Percentiles rank a stretch among this genome's conserved stretches.
phyloP scores from a whole-genome alignment of 2,329 filamentous ascomycete species.

The Paraconiothyrium brasiliense region DNA sequence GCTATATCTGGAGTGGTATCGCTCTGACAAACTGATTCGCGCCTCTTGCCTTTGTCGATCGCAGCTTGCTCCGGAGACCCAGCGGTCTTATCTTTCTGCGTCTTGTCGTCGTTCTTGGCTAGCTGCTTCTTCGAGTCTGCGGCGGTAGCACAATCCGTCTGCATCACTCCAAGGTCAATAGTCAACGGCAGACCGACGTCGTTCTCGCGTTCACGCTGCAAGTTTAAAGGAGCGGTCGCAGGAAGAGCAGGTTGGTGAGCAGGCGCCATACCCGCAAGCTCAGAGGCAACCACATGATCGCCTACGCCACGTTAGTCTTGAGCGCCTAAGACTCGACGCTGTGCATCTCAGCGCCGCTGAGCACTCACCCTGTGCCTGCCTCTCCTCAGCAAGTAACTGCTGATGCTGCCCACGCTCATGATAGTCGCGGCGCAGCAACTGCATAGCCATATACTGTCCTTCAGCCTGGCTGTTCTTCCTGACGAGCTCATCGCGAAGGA shows the following conservation, averaged over 20 bases:
- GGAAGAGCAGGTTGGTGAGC: neutral
- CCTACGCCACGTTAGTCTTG: neutral
- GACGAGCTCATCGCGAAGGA: constrained; percentile 17
- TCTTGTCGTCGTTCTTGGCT: neutral
- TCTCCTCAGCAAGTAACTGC: constrained; percentile 21
- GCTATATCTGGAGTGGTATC: too few species aligned
- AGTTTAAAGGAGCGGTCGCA: neutral
- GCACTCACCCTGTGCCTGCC: constrained; percentile 20
- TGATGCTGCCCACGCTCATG: constrained; percentile 11
- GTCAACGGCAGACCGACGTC: neutral
- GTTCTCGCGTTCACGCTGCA: neutral
- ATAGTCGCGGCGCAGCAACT: constrained; percentile 20
- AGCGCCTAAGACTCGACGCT: too few species aligned
- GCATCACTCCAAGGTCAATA: neutral
- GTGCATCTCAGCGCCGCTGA: neutral
- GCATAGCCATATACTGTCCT: constrained; percentile 18
- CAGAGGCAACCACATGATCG: constrained; percentile 25
- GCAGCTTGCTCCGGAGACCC: neutral
- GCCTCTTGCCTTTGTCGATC: too few species aligned
- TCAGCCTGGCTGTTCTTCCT: constrained; percentile 18
- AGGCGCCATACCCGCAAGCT: constrained; percentile 16
- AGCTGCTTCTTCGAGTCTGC: neutral
- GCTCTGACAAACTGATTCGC: too few species aligned
- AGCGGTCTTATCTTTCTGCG: neutral
- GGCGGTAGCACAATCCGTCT: neutral